A percentile compares a stretch with the other conserved stretches of the same genome.
Conservation (phyloP, 495 filamentous ascomycete species). For the Penicillium odoratum region DNA sequence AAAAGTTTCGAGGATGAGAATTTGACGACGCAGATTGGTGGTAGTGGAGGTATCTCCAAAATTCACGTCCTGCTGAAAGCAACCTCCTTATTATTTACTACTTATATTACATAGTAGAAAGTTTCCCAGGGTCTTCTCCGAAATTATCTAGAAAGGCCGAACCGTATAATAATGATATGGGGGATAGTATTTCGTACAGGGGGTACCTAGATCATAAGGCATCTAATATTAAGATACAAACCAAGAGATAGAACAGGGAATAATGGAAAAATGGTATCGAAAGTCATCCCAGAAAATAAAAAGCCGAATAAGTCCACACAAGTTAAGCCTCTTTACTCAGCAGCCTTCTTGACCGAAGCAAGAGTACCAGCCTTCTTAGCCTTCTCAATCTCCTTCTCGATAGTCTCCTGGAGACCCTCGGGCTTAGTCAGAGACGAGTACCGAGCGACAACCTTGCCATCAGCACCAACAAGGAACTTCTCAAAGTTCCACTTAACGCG, state of each 20-base stretch:
- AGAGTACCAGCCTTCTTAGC: conserved; percentile 33
- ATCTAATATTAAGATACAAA: background rate
- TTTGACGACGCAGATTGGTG: background rate
- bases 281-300: conserved; percentile 2
- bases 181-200: conserved; percentile 11
- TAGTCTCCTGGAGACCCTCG: conserved; percentile 69
- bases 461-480: conserved; percentile 88
- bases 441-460: conserved; percentile 76
- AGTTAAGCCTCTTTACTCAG: conserved; percentile 22
- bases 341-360: conserved; percentile 26
- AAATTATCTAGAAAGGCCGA: background rate
- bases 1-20: background rate
- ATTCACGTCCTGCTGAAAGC: background rate
- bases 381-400: conserved; percentile 69
- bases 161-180: background rate
- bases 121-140: background rate
- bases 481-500: conserved; percentile 97
- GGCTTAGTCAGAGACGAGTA: conserved; percentile 90
- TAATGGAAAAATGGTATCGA: conserved; percentile 11
- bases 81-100: background rate
- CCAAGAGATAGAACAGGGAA: conserved; percentile 10
- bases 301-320: conserved; percentile 9
- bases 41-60: background rate
- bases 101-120: background rate
- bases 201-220: background rate